Conservation (phyloP, 2,329 filamentous ascomycete genomes). For the Sarocladium brachiariae region DNA sequence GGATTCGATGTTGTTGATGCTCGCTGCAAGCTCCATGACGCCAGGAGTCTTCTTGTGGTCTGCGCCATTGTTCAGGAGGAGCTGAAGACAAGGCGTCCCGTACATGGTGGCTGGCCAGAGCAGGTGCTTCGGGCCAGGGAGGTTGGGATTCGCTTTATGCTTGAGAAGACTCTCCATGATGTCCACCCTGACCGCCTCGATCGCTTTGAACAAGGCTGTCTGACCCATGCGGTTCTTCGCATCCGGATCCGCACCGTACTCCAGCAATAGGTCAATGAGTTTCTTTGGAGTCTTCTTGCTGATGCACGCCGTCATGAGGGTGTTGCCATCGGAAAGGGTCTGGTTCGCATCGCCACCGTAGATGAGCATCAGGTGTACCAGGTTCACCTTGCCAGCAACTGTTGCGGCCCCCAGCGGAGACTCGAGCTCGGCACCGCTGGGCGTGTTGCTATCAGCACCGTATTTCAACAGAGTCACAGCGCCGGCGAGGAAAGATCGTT, state of each 20-base stretch:
- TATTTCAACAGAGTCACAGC: conserved; percentile 58
- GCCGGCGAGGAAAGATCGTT: conserved; percentile 47
- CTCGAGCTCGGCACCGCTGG: conserved; percentile 42
- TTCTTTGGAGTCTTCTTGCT: conserved; percentile 48
- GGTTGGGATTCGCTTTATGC: conserved; percentile 58
- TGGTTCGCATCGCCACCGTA: conserved; percentile 54
- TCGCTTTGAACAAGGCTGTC: conserved; percentile 57
- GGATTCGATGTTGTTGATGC: conserved; percentile 57
- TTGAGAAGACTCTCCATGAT: conserved; percentile 44
- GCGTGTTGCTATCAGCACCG: conserved; percentile 51
- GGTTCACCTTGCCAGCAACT: conserved; percentile 44
- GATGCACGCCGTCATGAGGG: conserved; percentile 53
- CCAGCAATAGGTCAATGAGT: conserved; percentile 52
- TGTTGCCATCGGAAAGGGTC: conserved; percentile 49
- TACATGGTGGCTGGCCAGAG: conserved; percentile 56
- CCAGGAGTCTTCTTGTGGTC: conserved; percentile 54
- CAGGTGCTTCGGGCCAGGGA: conserved; percentile 62
- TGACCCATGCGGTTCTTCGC: conserved; percentile 54
- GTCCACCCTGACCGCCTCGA: conserved; percentile 48
- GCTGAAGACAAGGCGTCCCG: conserved; percentile 49
- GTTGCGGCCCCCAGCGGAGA: conserved; percentile 47
- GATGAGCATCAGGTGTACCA: conserved; percentile 53
- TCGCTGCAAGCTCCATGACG: conserved; percentile 57
- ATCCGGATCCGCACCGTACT: conserved; percentile 53
- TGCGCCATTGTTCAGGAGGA: conserved; percentile 53